Conservation (phyloP, 164 flowering plant species). For the Vitis amurensis region DNA sequence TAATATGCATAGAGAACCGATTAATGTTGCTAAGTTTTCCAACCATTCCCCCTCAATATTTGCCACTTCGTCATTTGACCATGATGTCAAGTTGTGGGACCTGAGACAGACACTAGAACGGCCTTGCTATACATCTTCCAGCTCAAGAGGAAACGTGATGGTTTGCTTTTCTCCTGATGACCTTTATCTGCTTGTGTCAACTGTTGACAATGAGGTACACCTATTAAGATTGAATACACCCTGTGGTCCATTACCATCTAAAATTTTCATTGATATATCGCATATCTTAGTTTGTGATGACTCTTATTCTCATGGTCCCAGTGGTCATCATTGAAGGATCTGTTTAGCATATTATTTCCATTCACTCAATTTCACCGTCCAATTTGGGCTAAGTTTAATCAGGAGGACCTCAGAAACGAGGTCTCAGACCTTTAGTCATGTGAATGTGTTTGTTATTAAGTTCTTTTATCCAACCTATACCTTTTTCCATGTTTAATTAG, state of each 20-base stretch:
- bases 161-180: conserved; percentile 73
- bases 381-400: neutral
- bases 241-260: no score
- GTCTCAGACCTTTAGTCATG: neutral
- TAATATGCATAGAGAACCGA: conserved; percentile 54
- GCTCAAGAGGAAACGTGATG: conserved; percentile 70
- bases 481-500: neutral
- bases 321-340: no score
- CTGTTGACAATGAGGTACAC: conserved; percentile 67
- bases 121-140: conserved; percentile 55
- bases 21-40: conserved; percentile 65
- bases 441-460: neutral
- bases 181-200: conserved; percentile 54
- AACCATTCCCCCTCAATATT: conserved; percentile 56
- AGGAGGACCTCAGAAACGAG: neutral
- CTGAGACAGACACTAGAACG: conserved; percentile 37
- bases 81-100: conserved; percentile 68
- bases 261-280: no score
- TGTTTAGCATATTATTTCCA: no score
- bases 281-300: no score
- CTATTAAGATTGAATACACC: neutral
- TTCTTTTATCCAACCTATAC: neutral
- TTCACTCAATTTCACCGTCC: neutral
- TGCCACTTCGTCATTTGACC: conserved; percentile 67
- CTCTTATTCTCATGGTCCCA: no score